These are phyloP conservation scores for Magnusiomyces magnusii DNA, from an alignment of 1,139 yeast genomes.

Conservation along the genomic window DNA sequence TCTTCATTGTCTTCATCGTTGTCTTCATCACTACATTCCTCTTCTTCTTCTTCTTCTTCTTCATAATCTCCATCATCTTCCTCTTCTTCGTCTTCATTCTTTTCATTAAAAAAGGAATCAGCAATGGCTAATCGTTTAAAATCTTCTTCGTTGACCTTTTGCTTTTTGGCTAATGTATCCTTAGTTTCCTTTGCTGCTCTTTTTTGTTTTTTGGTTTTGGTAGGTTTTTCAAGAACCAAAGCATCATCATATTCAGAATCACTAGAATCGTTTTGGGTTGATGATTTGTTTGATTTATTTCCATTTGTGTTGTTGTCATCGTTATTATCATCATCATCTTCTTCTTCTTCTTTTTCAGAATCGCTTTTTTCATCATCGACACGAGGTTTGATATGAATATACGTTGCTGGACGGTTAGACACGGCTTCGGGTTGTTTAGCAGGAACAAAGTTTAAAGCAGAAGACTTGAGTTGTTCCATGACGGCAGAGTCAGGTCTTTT, in stretches of 20 bases:
- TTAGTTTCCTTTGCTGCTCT: background rate
- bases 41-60: conserved; percentile 15
- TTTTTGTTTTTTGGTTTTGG: background rate
- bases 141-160: background rate
- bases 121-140: background rate
- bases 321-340: conserved; percentile 1
- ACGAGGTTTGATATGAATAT: conserved; percentile 20
- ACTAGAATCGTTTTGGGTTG: no score
- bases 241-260: conserved; percentile 6
- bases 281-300: no score
- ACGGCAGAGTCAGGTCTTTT: conserved; percentile 6
- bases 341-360: background rate
- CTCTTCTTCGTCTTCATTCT: background rate
- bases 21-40: conserved; percentile 17
- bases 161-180: background rate
- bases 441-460: conserved; percentile 52
- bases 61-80: background rate
- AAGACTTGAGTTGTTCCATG: conserved; percentile 50
- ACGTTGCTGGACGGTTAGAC: conserved; percentile 23
- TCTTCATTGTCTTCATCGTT: conserved; percentile 9
- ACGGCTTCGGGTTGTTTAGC: conserved; percentile 41
- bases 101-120: background rate
- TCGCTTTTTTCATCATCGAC: conserved; percentile 6
- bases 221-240: background rate
- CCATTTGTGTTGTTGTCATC: conserved; percentile 17